Evolutionary conservation across 257 asterid genomes (phyloP).

Genomic region (Solanum corneliomulleri): DNA sequence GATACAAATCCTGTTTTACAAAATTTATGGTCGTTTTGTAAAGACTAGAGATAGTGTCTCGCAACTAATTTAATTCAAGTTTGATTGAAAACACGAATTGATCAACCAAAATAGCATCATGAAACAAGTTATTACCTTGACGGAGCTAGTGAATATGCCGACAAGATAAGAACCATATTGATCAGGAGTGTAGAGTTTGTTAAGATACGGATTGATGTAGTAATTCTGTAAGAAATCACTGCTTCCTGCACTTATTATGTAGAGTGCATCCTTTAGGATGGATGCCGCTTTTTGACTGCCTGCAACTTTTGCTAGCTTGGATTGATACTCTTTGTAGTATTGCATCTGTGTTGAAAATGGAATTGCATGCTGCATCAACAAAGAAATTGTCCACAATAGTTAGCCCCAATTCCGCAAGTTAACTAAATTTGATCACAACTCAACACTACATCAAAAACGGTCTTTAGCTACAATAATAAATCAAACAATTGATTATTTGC

Average conservation of each 20-base stretch:
- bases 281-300: slow-evolving; percentile 45
- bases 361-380: slow-evolving; percentile 64
- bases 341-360: slow-evolving; percentile 55
- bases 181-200: slow-evolving; percentile 58
- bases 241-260: slow-evolving; percentile 58
- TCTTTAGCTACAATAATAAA: neutral
- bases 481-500: neutral
- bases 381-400: neutral
- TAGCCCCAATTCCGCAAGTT: neutral
- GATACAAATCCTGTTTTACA: slow-evolving; percentile 41
- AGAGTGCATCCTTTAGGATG: slow-evolving; percentile 47
- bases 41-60: neutral
- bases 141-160: slow-evolving; percentile 37
- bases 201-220: slow-evolving; percentile 63
- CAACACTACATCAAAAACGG: neutral
- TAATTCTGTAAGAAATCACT: slow-evolving; percentile 87
- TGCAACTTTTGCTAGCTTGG: slow-evolving; percentile 56
- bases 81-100: neutral
- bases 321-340: slow-evolving; percentile 66
- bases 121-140: slow-evolving; percentile 38
- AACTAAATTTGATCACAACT: neutral
- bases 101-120: neutral
- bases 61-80: neutral
- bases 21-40: neutral
- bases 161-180: slow-evolving; percentile 64